phyloP scores from a whole-genome alignment of 805 yeast genomes.

The Debaryomyces maramus region DNA sequence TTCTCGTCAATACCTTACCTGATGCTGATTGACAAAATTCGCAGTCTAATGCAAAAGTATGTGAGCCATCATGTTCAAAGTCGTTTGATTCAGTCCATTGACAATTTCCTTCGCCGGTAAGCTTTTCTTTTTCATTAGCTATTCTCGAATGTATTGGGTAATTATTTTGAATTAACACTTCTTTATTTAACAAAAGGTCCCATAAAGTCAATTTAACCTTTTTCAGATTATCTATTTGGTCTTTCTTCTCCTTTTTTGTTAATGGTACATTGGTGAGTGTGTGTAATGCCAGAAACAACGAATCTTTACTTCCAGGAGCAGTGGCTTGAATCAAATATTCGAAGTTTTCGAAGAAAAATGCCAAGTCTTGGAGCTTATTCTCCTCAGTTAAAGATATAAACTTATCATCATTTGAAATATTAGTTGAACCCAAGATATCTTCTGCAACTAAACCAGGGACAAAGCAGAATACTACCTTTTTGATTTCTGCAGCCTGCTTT shows the following conservation, averaged over 20 bases:
- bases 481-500: conserved; percentile 46
- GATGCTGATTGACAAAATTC: conserved; percentile 77
- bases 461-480: conserved; percentile 57
- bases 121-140: conserved; percentile 5
- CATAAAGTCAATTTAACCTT: conserved; percentile 41
- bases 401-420: conserved; percentile 11
- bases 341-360: conserved; percentile 42
- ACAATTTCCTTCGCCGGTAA: background rate
- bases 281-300: conserved; percentile 52
- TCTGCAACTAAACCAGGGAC: conserved; percentile 62
- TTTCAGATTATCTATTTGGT: conserved; percentile 32
- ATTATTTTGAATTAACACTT: conserved; percentile 47
- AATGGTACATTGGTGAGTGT: conserved; percentile 59
- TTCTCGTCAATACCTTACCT: conserved; percentile 73
- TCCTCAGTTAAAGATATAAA: conserved; percentile 7
- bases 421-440: conserved; percentile 39
- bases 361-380: conserved; percentile 14
- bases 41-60: conserved; percentile 83
- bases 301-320: conserved; percentile 67
- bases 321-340: conserved; percentile 46
- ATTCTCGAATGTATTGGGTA: conserved; percentile 57
- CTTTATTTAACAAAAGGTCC: conserved; percentile 53
- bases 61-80: conserved; percentile 59
- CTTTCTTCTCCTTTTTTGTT: conserved; percentile 54
- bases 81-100: conserved; percentile 37